Percentiles rank a stretch among this genome's conserved stretches.
Conservation (phyloP, 1,139 yeast genomes). For the Magnusiomyces fungicola region DNA sequence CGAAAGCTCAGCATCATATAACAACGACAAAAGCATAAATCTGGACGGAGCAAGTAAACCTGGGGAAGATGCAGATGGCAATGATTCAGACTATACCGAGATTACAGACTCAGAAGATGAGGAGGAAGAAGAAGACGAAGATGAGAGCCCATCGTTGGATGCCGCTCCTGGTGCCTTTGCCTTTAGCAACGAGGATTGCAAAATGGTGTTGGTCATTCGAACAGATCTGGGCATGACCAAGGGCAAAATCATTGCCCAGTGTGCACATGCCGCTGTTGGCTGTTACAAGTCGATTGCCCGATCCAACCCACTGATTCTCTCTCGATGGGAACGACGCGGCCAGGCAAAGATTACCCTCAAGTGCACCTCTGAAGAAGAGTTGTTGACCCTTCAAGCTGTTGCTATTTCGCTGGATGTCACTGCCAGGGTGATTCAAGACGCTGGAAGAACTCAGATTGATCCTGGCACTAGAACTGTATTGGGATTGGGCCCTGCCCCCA, state of each 20-base stretch:
- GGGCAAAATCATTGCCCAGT: slow-evolving; percentile 96
- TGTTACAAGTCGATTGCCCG: slow-evolving; percentile 66
- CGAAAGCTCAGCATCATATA: background rate
- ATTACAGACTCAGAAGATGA: slow-evolving; percentile 14
- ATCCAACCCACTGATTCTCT: slow-evolving; percentile 33
- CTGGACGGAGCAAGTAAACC: background rate
- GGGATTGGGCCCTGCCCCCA: slow-evolving; percentile 98
- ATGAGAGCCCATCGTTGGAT: slow-evolving; percentile 11
- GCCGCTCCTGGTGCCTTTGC: slow-evolving; percentile 17
- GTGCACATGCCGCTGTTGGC: slow-evolving; percentile 95
- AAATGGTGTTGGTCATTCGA: slow-evolving; percentile 84
- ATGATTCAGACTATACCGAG: background rate
- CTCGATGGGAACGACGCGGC: slow-evolving; percentile 78
- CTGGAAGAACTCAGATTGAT: slow-evolving; percentile 93
- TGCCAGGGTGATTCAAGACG: slow-evolving; percentile 80
- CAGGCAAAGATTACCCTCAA: slow-evolving; percentile 95
- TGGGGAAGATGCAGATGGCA: background rate
- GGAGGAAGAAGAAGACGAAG: slow-evolving; percentile 16
- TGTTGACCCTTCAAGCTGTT: slow-evolving; percentile 70
- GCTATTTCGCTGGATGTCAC: slow-evolving; percentile 78
- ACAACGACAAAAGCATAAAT: background rate
- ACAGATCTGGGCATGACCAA: slow-evolving; percentile 88
- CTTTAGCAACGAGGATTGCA: slow-evolving; percentile 62
- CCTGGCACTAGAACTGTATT: slow-evolving; percentile 93
- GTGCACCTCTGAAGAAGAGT: slow-evolving; percentile 59